Base-by-base conservation (phyloP, 495 filamentous ascomycete species). In the Xylaria telfairii region DNA sequence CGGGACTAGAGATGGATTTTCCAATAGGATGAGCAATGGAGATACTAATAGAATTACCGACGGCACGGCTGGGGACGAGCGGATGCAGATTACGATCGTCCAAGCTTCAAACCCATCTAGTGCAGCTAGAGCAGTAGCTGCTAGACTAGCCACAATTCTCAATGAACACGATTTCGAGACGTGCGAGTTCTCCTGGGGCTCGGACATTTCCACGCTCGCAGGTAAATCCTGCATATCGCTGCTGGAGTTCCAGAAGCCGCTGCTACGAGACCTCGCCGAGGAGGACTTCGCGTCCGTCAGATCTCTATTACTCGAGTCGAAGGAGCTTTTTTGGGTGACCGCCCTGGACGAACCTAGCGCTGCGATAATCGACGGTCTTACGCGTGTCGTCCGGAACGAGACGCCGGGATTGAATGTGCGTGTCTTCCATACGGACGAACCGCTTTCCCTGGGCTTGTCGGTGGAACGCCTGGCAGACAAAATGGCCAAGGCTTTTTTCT, bases 181-280 rank as follows among this genome's bases (percentile, higher is more conserved):
- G 10, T 3, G 15, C 2, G 13, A 24, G 19, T 53, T 53, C 47
- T 26, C 3, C 47, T 53, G 19, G 47, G 15, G 47, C 10, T 21
- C 19, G 1, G 47, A 53, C 21, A 8, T 53, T 9, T 53, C 47
- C 3, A 1, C 30, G 2, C n/a, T 60, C 3, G 24, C 2, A 13
- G 56, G 56, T 1, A 60, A 60, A 26, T 41, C 28, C 8, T 60
- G 56, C 56, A 60, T 60, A 2, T 60, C 56, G 9, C 56, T 60
- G 12, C 3, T 60, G 2, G 56, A 60, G 56, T 60, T 34, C 56
- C 56, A 60, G 24, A 2, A 60, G 30, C 30, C 28, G 2, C 30
- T 60, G 13, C 56, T 60, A 1, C 4, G 37, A 49, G 63, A 65
- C 9, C 3, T 65, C 30, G 19, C 26, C 9, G 42, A 49, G 28